Base-by-base conservation (phyloP, 2,329 filamentous ascomycete species). In the Penicillium sp. region DNA sequence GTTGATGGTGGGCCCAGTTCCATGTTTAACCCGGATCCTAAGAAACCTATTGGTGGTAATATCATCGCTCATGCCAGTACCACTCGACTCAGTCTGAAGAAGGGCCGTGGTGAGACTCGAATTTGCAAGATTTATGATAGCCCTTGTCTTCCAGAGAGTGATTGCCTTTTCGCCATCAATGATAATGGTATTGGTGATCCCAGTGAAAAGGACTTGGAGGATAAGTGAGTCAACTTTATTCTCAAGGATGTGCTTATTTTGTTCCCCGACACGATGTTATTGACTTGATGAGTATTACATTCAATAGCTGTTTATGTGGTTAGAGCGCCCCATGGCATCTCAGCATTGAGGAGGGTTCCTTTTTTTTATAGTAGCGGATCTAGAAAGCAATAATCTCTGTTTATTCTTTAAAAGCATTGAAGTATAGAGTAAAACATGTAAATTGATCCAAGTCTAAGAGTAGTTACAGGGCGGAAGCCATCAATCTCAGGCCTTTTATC, bases 41-140 rank as follows among this genome's bases (percentile, higher is more conserved):
- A 99, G 84, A 99, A 99, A 76, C 94, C 94, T 0, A 97, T 99
- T 72, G 94, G 94, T 65, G 94, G 94, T 63, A 97, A 99, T 75
- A 99, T 99, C 65, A 97, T 99, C 72, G 94, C 95, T 3, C 94
- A 99, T 74, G 92, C 94, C 51, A 96, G 91, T 70, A 99, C 94
- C 1, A 99, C 94, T 2, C 84, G 94, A 70, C 83, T 99, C 67
- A 97, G 92, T 70, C 75, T 99, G 72, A 97, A 96, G 80, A 99
- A 99, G 76, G 95, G 94, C 2, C 84, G 94, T 54, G 94, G 85
- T 31, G 94, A 99, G 81, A 99, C 94, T 23, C 86, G 94, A 79
- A 91, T 99, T 65, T 96, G 94, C 79, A 99, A 97, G 82, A 99
- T 99, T 61, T 99, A 99, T 72, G 95, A 99, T 77, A 97, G 92